Percentiles rank a stretch among this genome's conserved stretches.
These are phyloP conservation scores for Globisporangium mamillatum DNA, from an alignment of 352 stramenopile genomes.

Conservation along the genomic window DNA sequence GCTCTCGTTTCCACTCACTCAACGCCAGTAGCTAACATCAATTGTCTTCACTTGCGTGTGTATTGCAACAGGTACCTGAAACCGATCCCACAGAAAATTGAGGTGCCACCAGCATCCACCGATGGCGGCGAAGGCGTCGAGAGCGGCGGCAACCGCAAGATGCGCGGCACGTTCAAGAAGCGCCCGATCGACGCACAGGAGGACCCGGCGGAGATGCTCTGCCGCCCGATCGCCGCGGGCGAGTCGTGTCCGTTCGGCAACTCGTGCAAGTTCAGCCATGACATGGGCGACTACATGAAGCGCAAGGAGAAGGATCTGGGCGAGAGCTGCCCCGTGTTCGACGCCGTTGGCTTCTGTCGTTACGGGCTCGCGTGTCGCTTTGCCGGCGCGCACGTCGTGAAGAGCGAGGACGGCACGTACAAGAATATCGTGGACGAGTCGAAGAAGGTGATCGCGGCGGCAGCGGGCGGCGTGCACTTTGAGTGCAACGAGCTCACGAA, in stretches of 20 bases:
- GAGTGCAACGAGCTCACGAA: constrained; percentile 88
- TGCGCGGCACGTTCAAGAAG: constrained; percentile 83
- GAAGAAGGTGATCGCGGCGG: constrained; percentile 18
- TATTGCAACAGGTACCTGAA: constrained; percentile 57
- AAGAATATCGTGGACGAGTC: constrained; percentile 50
- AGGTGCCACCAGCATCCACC: neutral
- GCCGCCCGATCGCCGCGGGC: constrained; percentile 57
- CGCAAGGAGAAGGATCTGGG: constrained; percentile 82
- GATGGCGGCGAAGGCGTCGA: constrained; percentile 11
- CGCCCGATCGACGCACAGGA: constrained; percentile 59
- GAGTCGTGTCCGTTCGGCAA: constrained; percentile 70
- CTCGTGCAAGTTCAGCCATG: constrained; percentile 86
- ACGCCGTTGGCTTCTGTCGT: constrained; percentile 83
- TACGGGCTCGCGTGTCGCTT: constrained; percentile 93
- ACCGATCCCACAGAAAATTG: constrained; percentile 29
- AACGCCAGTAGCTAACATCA: neutral
- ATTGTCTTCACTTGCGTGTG: too few species aligned
- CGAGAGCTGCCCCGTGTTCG: constrained; percentile 76
- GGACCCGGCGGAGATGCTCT: constrained; percentile 67
- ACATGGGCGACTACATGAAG: constrained; percentile 82
- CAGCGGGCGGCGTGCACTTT: constrained; percentile 35
- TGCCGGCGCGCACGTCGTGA: constrained; percentile 75
- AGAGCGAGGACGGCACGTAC: constrained; percentile 45
- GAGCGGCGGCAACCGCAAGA: constrained; percentile 20
- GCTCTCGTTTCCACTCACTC: neutral